These are phyloP conservation scores for Ogataea philodendri DNA, from an alignment of 805 yeast species.

Conservation along the genomic window DNA sequence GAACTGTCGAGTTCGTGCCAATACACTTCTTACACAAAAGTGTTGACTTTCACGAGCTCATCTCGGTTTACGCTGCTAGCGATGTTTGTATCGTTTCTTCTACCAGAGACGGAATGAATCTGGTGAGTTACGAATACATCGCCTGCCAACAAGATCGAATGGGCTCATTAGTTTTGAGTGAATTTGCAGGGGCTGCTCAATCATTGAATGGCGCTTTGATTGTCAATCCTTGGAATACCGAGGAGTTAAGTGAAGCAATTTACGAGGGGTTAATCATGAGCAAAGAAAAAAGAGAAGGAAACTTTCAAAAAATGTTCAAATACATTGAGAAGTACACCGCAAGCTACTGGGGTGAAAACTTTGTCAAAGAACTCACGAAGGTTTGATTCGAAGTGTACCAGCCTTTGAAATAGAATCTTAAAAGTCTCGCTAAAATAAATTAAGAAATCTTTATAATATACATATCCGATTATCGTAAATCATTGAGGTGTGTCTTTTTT, in stretches of 20 bases:
- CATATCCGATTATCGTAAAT: not conserved
- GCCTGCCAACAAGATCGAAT: constrained; percentile 84
- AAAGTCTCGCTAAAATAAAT: no score
- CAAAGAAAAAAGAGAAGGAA: constrained; percentile 71
- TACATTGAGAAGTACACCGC: constrained; percentile 93
- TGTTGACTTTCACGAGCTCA: constrained; percentile 86
- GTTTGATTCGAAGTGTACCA: no score
- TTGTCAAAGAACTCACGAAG: constrained; percentile 72
- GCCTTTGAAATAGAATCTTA: no score
- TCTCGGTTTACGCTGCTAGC: constrained; percentile 77
- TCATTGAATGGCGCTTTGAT: constrained; percentile 89
- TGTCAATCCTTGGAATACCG: constrained; percentile 98
- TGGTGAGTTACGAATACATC: constrained; percentile 93
- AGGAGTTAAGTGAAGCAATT: constrained; percentile 83
- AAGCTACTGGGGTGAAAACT: constrained; percentile 95
- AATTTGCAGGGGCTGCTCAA: constrained; percentile 99
- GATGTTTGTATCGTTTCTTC: constrained; percentile 93
- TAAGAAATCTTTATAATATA: not conserved
- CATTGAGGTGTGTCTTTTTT: no score
- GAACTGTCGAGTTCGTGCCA: constrained; percentile 96
- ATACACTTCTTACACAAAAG: constrained; percentile 95
- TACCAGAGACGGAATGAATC: constrained; percentile 98
- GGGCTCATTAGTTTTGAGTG: constrained; percentile 86
- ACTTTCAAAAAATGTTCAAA: constrained; percentile 78
- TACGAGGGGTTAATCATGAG: constrained; percentile 84